Conservation (phyloP, 73 alveolate genomes). For the Diophrys appendiculata region DNA sequence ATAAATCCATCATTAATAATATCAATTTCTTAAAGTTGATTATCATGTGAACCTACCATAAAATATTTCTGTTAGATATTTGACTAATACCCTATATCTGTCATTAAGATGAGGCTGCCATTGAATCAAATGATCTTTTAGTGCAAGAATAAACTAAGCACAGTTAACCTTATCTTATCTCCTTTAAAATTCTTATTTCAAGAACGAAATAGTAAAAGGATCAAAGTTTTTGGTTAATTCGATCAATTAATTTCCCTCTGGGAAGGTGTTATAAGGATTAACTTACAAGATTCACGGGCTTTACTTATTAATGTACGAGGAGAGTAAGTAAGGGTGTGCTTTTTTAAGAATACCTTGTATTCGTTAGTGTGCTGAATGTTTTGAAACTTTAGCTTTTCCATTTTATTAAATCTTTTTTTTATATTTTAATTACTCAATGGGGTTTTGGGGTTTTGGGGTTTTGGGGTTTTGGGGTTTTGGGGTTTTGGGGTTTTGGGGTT, state of each 20-base stretch:
- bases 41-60: constrained; percentile 46
- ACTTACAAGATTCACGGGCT: constrained; percentile 35
- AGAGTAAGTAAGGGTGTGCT: constrained; percentile 34
- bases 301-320: constrained; percentile 32
- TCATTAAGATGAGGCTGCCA: constrained; percentile 75
- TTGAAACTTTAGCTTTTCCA: too few species aligned
- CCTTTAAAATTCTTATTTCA: constrained; percentile 69
- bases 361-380: constrained; percentile 11
- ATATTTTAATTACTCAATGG: too few species aligned
- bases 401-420: too few species aligned
- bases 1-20: constrained; percentile 70
- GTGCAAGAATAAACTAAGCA: constrained; percentile 63
- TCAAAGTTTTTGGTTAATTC: constrained; percentile 80
- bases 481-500: too few species aligned
- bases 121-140: constrained; percentile 70
- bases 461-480: too few species aligned
- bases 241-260: constrained; percentile 54
- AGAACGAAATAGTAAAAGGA: constrained; percentile 78
- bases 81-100: constrained; percentile 65
- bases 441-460: too few species aligned
- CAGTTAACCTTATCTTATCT: background rate
- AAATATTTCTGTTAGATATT: constrained; percentile 37
- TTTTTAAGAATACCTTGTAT: constrained; percentile 35
- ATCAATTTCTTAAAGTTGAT: constrained; percentile 72
- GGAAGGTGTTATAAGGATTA: background rate